Base-by-base conservation (phyloP, 2,329 filamentous ascomycete species). In the Xylariaceae sp. region DNA sequence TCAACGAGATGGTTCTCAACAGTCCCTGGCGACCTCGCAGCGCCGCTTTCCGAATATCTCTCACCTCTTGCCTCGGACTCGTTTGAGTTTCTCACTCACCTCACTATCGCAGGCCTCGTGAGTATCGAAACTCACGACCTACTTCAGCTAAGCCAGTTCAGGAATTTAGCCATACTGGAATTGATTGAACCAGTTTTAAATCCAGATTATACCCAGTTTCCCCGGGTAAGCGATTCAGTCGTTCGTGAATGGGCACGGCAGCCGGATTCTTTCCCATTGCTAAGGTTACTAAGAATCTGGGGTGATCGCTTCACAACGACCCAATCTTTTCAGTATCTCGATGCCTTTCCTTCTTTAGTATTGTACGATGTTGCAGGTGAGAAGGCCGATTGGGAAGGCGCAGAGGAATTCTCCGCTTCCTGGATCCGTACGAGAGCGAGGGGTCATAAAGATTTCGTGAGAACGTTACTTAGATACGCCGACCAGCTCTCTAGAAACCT, bases 131-230 rank as follows among this genome's bases (percentile, higher is more conserved):
- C 66, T 1, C 59, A 64, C 17, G 73, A 78, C 44, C 57, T 78
- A 27, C 52, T 76, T 2, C 59, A 58, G 15, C 61, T 79, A 31
- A 56, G 72, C 0, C 58, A 67, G 4, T 64, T 78, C 54, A 68
- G 64, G 27, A 79, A 78, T 44, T 68, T 79, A 5, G 75, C 70
- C 9, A 67, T 74, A 2, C 66, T 79, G 11, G 74, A 78, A 58
- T 66, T 79, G 18, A 64, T 75, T 12, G 68, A 75, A 51, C 69
- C 70, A 1, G 54, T 59, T 1, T 65, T 68, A 27, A 22, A 38
- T 11, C 56, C 62, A 35, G 40, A 61, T 18, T 50, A 52, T 22
- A 46, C 52, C 33, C 4, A 36, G 22, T 71, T 71, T 31, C 71
- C 71, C 6, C 61, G 64, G 3, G 57, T 78, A 6, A 74, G 57